Evolutionary conservation across 106 monocot genomes (phyloP).

Genomic region (Posidonia australis): DNA sequence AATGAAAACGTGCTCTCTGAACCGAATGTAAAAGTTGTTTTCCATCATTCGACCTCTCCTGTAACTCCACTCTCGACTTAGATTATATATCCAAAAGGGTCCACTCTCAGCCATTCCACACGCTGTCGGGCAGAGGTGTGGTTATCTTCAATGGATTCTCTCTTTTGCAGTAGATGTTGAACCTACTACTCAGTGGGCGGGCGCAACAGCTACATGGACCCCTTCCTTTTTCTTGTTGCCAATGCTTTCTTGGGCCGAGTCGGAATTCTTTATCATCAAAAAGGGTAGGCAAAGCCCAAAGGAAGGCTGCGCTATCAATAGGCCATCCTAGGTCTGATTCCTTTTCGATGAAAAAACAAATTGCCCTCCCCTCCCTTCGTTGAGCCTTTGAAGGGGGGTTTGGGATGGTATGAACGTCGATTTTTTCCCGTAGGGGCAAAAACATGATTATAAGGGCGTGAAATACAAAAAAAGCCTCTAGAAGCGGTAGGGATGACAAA

Average conservation of each 20-base stretch:
- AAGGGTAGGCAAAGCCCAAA: conserved; percentile 6
- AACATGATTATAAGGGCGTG: conserved; percentile 1
- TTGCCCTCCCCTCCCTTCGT: conserved; percentile 1
- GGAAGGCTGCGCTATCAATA: not conserved
- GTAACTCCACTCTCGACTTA: conserved; percentile 18
- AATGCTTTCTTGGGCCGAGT: not conserved
- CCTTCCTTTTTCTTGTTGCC: not conserved
- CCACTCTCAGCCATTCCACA: conserved; percentile 21
- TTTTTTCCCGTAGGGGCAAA: too few species aligned
- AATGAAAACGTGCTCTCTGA: too few species aligned
- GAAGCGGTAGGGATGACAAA: too few species aligned
- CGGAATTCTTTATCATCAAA: not conserved
- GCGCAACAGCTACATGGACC: conserved; percentile 18
- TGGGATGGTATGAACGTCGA: not conserved
- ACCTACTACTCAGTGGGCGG: conserved; percentile 17
- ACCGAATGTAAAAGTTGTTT: too few species aligned
- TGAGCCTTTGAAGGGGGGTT: not conserved
- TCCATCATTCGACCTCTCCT: conserved; percentile 5
- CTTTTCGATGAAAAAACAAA: too few species aligned
- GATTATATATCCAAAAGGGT: conserved; percentile 18
- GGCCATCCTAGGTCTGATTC: conserved; percentile 6
- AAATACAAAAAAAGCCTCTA: too few species aligned
- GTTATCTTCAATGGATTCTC: conserved; percentile 10
- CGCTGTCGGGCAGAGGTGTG: conserved; percentile 9
- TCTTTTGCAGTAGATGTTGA: conserved; percentile 22